These are phyloP conservation scores for Aegilops longissima DNA, from an alignment of 176 grass and related monocot species.

Conservation along the genomic window DNA sequence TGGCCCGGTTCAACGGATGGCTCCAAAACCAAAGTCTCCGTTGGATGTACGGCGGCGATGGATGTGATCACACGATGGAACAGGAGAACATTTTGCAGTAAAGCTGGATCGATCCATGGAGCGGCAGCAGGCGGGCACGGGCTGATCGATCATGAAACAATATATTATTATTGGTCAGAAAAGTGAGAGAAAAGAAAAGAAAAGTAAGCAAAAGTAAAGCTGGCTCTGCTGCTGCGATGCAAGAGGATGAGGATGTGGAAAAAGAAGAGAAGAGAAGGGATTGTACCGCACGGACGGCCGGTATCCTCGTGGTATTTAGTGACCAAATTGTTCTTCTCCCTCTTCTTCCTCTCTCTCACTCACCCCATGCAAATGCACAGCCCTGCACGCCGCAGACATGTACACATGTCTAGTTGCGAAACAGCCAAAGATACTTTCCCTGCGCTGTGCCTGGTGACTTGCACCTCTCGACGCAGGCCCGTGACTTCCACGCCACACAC, in stretches of 20 bases:
- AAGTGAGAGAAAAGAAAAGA: neutral
- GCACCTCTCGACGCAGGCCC: conserved; percentile 54
- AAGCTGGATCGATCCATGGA: neutral
- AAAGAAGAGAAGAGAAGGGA: conserved; percentile 20
- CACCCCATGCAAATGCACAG: neutral
- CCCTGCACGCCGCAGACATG: conserved; percentile 5
- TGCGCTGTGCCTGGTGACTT: conserved; percentile 29
- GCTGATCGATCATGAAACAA: neutral
- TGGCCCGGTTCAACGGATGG: conserved; percentile 11
- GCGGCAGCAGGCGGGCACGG: neutral
- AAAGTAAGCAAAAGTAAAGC: neutral
- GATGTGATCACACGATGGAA: conserved; percentile 49
- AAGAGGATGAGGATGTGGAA: neutral
- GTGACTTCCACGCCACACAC: conserved; percentile 50
- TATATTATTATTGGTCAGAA: neutral
- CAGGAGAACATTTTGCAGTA: conserved; percentile 34
- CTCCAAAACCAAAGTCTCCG: conserved; percentile 42
- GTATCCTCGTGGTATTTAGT: conserved; percentile 68
- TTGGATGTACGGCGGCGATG: conserved; percentile 23
- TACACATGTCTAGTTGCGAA: conserved; percentile 30
- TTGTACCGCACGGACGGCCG: conserved; percentile 39
- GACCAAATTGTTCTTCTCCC: conserved; percentile 55
- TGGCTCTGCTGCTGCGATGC: neutral
- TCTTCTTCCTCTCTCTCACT: neutral
- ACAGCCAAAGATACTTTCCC: conserved; percentile 50